Base-by-base conservation (phyloP, 2,329 filamentous ascomycete species). In the Bipolaris gigantea region DNA sequence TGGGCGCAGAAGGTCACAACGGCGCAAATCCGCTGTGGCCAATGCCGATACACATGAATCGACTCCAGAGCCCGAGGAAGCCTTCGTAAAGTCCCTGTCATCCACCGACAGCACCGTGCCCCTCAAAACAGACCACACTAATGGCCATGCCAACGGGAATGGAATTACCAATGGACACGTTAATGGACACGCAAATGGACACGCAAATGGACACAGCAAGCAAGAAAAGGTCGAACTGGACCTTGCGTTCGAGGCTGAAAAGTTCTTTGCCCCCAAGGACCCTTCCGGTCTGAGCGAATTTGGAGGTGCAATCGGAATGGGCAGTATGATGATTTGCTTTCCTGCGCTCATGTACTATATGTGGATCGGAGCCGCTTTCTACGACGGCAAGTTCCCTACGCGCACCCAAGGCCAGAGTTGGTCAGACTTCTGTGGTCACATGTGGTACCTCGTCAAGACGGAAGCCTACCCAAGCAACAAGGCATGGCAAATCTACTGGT, bases 281-380 rank as follows among this genome's bases (percentile, higher is more conserved):
- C 61, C 69, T 50, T 80, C 79, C 49, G 81, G 81, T 42, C 75
- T 84, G 59, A 82, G 82, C 61, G 95, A 99, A 73, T 99, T 97
- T 71, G 93, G 93, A 60, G 94, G 94, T 54, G 87, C 90, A 3
- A 72, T 83, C n/a, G 93, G 94, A 50, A 88, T 92, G 38, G 77
- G 83, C 15, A 80, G 84, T 63, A 92, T 97, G 85, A 97, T 97
- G 91, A 82, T 92, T 59, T 85, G 89, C 41, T 99, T 97, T 76
- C 94, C 94, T n/a, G 59, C 87, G 34, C 83, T 99, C 66, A 97
- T 97, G 93, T 97, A 90, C 83, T 97, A 97, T 79, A 96, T 99
- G 92, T 97, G 92, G 92, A 87, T 96, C 75, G 94, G 94, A 46
- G 89, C 93, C 32, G 92, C 88, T 45, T 96, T 93, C 78, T 99